phyloP scores from a whole-genome alignment of 441 rosid genomes.

The Pelargonium myrrhifolium region DNA sequence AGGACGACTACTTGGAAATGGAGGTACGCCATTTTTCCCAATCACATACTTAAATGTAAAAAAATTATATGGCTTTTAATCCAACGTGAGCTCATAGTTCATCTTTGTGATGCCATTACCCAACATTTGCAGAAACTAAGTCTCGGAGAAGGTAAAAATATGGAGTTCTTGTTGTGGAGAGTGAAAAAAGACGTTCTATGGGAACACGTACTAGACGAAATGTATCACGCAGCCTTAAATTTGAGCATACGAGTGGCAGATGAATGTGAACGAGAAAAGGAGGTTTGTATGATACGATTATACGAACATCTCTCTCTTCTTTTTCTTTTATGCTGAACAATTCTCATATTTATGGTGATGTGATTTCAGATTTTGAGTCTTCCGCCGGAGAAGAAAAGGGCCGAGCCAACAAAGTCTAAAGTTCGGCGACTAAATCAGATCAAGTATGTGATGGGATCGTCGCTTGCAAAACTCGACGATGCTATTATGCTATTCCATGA shows the following conservation, averaged over 20 bases:
- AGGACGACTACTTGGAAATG: constrained; percentile 70
- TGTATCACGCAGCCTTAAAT: constrained; percentile 79
- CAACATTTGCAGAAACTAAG: constrained; percentile 47
- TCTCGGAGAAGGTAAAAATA: constrained; percentile 27
- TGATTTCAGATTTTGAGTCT: constrained; percentile 40
- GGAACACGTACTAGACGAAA: constrained; percentile 55
- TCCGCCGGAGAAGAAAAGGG: constrained; percentile 31
- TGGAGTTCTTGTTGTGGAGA: constrained; percentile 67
- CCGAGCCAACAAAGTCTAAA: constrained; percentile 29
- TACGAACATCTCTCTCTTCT: neutral
- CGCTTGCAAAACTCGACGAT: constrained; percentile 61
- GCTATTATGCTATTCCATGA: constrained; percentile 73
- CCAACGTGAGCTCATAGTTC: neutral
- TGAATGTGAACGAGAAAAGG: constrained; percentile 57
- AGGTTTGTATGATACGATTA: constrained; percentile 33
- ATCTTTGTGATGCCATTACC: constrained; percentile 8
- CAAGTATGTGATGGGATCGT: constrained; percentile 38
- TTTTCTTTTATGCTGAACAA: no score
- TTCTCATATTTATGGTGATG: neutral
- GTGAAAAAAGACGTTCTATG: constrained; percentile 43
- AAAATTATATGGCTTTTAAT: neutral
- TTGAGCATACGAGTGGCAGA: constrained; percentile 52
- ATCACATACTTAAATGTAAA: neutral
- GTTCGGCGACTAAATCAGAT: constrained; percentile 30
- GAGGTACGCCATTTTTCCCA: constrained; percentile 40